Evolutionary conservation across 108 stramenopile species (phyloP).

Genomic region (Stephanodiscus minutulus): DNA sequence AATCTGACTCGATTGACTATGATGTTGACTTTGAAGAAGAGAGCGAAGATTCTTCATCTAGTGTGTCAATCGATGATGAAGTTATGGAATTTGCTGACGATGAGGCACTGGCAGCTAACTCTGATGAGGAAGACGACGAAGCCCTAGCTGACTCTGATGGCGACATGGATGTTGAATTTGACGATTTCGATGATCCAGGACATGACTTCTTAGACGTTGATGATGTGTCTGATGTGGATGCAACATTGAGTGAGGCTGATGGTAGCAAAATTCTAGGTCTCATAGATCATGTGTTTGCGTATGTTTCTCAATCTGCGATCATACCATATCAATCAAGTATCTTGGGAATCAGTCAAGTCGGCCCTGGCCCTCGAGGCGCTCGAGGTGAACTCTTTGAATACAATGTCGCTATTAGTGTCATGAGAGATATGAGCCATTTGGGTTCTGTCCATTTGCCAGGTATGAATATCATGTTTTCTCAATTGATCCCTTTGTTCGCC

Average conservation of each 20-base stretch:
- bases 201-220: constrained; percentile 34
- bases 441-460: constrained; percentile 71
- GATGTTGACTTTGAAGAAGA: constrained; percentile 20
- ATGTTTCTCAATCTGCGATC: constrained; percentile 75
- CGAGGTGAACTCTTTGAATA: constrained; percentile 65
- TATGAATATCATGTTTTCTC: constrained; percentile 5
- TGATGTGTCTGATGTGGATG: constrained; percentile 48
- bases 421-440: constrained; percentile 86
- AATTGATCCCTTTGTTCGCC: background rate
- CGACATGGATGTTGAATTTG: constrained; percentile 51
- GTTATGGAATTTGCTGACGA: constrained; percentile 61
- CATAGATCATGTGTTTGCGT: constrained; percentile 56
- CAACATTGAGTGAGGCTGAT: constrained; percentile 35
- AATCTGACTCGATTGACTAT: constrained; percentile 14
- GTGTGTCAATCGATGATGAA: constrained; percentile 49
- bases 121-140: constrained; percentile 45
- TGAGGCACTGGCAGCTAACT: constrained; percentile 7
- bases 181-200: constrained; percentile 14
- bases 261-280: constrained; percentile 36
- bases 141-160: constrained; percentile 19
- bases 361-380: constrained; percentile 67
- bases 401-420: constrained; percentile 59
- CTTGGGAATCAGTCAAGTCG: constrained; percentile 59
- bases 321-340: constrained; percentile 82
- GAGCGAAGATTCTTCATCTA: constrained; percentile 26